These are phyloP conservation scores for Moesziomyces sp. DNA, from an alignment of 1,284 basidiomycete species.

Conservation along the genomic window DNA sequence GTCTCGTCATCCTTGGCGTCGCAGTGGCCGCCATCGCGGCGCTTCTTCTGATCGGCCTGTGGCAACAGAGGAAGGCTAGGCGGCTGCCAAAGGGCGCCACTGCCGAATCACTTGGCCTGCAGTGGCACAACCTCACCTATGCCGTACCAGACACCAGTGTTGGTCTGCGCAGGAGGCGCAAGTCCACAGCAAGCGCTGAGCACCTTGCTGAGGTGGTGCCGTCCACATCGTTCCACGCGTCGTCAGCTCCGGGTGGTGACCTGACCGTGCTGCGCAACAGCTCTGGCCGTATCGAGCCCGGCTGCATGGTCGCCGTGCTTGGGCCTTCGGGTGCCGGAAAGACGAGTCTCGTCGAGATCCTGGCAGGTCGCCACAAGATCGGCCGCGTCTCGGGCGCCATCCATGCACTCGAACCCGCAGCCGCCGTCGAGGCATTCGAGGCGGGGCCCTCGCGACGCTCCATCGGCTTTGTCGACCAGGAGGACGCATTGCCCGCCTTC, in stretches of 20 bases:
- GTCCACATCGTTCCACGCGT: slow-evolving; percentile 11
- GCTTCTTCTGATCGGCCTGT: slow-evolving; percentile 33
- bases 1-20: slow-evolving; percentile 49
- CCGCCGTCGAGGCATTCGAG: background rate
- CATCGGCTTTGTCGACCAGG: slow-evolving; percentile 57
- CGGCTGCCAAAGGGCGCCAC: slow-evolving; percentile 18
- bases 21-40: slow-evolving; percentile 30
- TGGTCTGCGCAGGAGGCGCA: slow-evolving; percentile 9
- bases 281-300: slow-evolving; percentile 47
- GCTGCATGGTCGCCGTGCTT: slow-evolving; percentile 52
- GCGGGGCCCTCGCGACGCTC: slow-evolving; percentile 10
- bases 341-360: slow-evolving; percentile 56
- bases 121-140: slow-evolving; percentile 50
- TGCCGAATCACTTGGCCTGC: slow-evolving; percentile 37
- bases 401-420: slow-evolving; percentile 15
- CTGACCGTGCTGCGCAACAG: slow-evolving; percentile 23
- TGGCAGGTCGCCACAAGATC: slow-evolving; percentile 53
- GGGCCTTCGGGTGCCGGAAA: slow-evolving; percentile 60
- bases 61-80: slow-evolving; percentile 36
- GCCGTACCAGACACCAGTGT: slow-evolving; percentile 9
- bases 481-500: slow-evolving; percentile 51
- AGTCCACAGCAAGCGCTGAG: background rate
- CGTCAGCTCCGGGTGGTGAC: background rate
- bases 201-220: slow-evolving; percentile 3
- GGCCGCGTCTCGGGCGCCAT: slow-evolving; percentile 41